Conservation (phyloP, 2,329 filamentous ascomycete genomes). For the Ceratocystis huliohia region DNA sequence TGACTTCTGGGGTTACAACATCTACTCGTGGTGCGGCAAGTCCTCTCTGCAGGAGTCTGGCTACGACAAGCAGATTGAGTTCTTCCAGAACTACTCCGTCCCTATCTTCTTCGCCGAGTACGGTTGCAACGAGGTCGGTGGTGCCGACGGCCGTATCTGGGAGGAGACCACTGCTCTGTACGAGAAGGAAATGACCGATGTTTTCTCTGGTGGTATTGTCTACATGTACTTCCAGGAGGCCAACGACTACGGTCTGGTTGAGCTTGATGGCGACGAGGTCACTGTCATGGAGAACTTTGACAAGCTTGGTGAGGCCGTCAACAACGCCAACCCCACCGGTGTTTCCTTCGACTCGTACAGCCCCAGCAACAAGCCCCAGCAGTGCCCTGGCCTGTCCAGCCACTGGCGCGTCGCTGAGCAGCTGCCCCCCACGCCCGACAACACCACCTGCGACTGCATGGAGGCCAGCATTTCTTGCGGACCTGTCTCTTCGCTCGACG, state of each 20-base stretch:
- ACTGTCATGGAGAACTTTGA: slow-evolving; percentile 62
- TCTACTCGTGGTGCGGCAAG: slow-evolving; percentile 96
- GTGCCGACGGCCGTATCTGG: slow-evolving; percentile 59
- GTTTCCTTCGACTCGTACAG: slow-evolving; percentile 56
- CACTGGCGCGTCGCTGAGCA: slow-evolving; percentile 56
- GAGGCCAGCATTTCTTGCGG: slow-evolving; percentile 58
- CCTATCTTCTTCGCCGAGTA: slow-evolving; percentile 99
- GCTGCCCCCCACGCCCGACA: slow-evolving; percentile 74
- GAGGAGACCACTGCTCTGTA: slow-evolving; percentile 76
- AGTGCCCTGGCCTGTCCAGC: slow-evolving; percentile 53
- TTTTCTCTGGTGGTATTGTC: slow-evolving; percentile 93
- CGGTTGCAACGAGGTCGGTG: slow-evolving; percentile 65
- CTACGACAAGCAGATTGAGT: slow-evolving; percentile 68
- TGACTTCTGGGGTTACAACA: slow-evolving; percentile 99
- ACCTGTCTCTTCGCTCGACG: slow-evolving; percentile 44
- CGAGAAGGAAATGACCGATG: slow-evolving; percentile 62
- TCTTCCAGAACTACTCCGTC: slow-evolving; percentile 81
- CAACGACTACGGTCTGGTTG: slow-evolving; percentile 78
- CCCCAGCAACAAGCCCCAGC: slow-evolving; percentile 51
- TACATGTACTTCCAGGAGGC: slow-evolving; percentile 95
- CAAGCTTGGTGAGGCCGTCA: slow-evolving; percentile 57
- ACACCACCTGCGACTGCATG: slow-evolving; percentile 77
- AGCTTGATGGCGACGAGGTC: slow-evolving; percentile 45
- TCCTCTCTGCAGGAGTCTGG: slow-evolving; percentile 66
- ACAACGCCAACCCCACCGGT: slow-evolving; percentile 51